Base-by-base conservation (phyloP, 352 stramenopile species). In the Globisporangium viniferum region DNA sequence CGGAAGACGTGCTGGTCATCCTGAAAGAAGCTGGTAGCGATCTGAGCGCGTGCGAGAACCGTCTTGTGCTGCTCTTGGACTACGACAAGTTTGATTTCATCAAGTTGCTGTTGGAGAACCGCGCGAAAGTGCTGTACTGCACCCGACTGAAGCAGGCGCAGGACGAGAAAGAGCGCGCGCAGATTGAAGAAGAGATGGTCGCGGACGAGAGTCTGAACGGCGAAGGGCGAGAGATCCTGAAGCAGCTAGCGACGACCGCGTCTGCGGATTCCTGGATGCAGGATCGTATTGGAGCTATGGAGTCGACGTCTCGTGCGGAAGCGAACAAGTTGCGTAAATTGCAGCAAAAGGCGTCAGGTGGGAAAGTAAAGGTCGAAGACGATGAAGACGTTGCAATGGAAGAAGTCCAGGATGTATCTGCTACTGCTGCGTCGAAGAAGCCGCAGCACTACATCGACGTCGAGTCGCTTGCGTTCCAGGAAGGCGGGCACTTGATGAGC, bases 51-150 rank as follows among this genome's bases (percentile, higher is more conserved):
- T 98, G 95, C 68, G 98, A 99, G 74, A 99, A 99, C 79, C 89
- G 95, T 62, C 88, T 99, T 1, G 91, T 99, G 44, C 74, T 99
- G 51, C 72, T 99, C 5, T 77, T 99, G 49, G 97, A 98, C 67
- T 99, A 99, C 75, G 98, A 99, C 77, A 98, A 99, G 68, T 99
- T 99, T 72, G 96, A 99, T 46, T 98, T 99, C 41, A 99, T 99
- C 80, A 99, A 99, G 76, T 64, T 98, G 7, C 73, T 99, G 60
- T 74, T 99, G 15, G 84, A 93, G 56, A 99, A 99, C 80, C 86
- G 97, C 35, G 86, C 86, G 14, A 97, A 97, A 64, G 97, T 99
- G 39, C 91, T 97, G 54, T 99, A 98, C 72, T 99, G 96, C 78
- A 98, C 98, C 36, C 91, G 90, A 0, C 86, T 99, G 29, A 99